Conservation (phyloP, 345 rosid genomes). For the Aquilaria sinensis region DNA sequence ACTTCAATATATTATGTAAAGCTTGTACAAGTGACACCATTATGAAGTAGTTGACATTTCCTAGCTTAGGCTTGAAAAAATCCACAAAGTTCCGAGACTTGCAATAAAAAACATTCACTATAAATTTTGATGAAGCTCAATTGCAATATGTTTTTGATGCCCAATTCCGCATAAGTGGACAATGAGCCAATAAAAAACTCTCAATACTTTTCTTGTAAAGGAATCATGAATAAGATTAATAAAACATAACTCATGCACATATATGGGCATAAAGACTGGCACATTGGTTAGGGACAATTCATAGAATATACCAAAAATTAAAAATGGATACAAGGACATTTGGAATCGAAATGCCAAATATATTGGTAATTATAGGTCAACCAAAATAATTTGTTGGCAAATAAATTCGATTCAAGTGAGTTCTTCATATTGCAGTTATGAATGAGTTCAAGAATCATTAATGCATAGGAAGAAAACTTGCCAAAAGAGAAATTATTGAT, state of each 20-base stretch:
- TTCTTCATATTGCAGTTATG: background rate
- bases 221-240: background rate
- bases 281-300: slow-evolving; percentile 18
- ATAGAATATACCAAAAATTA: slow-evolving; percentile 43
- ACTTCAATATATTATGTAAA: slow-evolving; percentile 50
- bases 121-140: slow-evolving; percentile 20
- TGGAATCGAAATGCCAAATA: slow-evolving; percentile 58
- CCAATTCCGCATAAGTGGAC: slow-evolving; percentile 40
- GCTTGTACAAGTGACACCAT: slow-evolving; percentile 46
- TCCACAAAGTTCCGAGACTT: slow-evolving; percentile 19
- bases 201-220: slow-evolving; percentile 50
- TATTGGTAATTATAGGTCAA: slow-evolving; percentile 34
- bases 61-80: slow-evolving; percentile 33
- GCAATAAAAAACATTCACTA: slow-evolving; percentile 11
- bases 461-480: slow-evolving; percentile 14
- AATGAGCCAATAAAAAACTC: slow-evolving; percentile 32
- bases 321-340: slow-evolving; percentile 47
- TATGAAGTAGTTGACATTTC: slow-evolving; percentile 45
- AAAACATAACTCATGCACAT: slow-evolving; percentile 1
- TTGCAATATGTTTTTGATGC: slow-evolving; percentile 19
- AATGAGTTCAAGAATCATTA: background rate
- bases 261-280: background rate
- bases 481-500: slow-evolving; percentile 35
- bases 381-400: slow-evolving; percentile 37
- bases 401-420: background rate